Evolutionary conservation across 2,329 filamentous ascomycete species (phyloP), one percentile per base, ranked within the genome.

Genomic region (Elsinoe batatas): DNA sequence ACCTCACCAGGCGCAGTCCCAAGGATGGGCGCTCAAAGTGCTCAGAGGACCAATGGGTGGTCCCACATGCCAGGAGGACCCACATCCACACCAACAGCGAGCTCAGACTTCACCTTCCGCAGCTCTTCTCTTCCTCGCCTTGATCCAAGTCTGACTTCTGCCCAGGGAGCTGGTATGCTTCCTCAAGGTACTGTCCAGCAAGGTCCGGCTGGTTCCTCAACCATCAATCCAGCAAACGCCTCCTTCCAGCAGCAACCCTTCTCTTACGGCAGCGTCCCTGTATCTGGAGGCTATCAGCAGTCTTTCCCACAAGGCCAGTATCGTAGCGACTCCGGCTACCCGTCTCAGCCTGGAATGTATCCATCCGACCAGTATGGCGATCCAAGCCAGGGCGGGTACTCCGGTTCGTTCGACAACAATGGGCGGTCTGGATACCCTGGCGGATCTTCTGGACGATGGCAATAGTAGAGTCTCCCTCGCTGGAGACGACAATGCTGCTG

Each of bases 181-280:
- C 53, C 53, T 10, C 53, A 55, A 32, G 53, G 53, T 30, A 55
- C 53, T 7, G 53, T 55, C 11, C 53, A 55, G 17, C 53, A 55
- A 26, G 53, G 40, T 26, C 30, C 40, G 12, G 18, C 40, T 8
- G 53, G 37, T 7, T 33, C 53, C 8, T 55, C 53, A 10, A 46
- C 38, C 40, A 55, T 55, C 37, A 46, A 46, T 17, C 53, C 53
- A 17, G 17, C 53, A 46, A 44, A 36, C 17, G 22, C 38, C 2
- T 44, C 53, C 18, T 55, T 46, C 42, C 53, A 55, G 40, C 53
- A 55, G 30, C 53, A 55, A 20, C 40, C 53, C 40, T 55, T 55
- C 42, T 55, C 53, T 42, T 55, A 55, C 33, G 38, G 38, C 40
- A 55, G 36, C 18, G 53, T 55, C 6, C 37, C 53, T 13, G 53